These are phyloP conservation scores for Aspergillus homomorphus DNA, from an alignment of 495 filamentous ascomycete genomes.

Conservation along the genomic window DNA sequence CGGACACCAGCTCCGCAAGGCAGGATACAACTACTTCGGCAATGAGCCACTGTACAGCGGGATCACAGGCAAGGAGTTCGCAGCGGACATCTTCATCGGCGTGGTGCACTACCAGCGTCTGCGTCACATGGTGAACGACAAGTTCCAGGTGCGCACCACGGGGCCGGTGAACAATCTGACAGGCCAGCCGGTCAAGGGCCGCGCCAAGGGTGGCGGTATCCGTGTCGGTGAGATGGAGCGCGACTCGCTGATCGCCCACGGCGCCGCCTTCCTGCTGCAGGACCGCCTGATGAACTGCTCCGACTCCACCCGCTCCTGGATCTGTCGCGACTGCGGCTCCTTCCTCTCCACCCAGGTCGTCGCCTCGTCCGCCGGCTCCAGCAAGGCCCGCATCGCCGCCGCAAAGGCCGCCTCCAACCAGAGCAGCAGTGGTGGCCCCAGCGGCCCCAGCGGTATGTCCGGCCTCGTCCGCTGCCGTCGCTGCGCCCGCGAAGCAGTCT, in stretches of 20 bases:
- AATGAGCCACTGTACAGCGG: slow-evolving; percentile 98
- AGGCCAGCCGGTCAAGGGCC: slow-evolving; percentile 94
- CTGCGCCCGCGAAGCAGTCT: slow-evolving; percentile 68
- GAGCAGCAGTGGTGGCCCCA: slow-evolving; percentile 15
- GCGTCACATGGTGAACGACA: slow-evolving; percentile 99
- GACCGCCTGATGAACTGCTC: slow-evolving; percentile 96
- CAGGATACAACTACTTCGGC: slow-evolving; percentile 96
- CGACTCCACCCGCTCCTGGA: slow-evolving; percentile 81
- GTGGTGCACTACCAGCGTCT: slow-evolving; percentile 97
- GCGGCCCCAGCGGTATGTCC: slow-evolving; percentile 40
- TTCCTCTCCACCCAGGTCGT: slow-evolving; percentile 83
- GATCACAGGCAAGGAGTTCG: slow-evolving; percentile 90
- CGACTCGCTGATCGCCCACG: slow-evolving; percentile 90
- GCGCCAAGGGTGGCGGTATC: slow-evolving; percentile 94
- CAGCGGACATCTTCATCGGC: slow-evolving; percentile 93
- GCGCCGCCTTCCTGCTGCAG: slow-evolving; percentile 89
- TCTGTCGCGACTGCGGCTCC: slow-evolving; percentile 81
- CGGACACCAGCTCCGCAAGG: slow-evolving; percentile 86
- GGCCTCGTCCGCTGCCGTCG: slow-evolving; percentile 79
- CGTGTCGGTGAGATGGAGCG: slow-evolving; percentile 99
- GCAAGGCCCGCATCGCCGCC: slow-evolving; percentile 31
- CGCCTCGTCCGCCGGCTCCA: slow-evolving; percentile 39
- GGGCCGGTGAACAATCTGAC: slow-evolving; percentile 84
- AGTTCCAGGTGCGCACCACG: slow-evolving; percentile 96
- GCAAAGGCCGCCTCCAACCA: slow-evolving; percentile 34